Conservation (phyloP, 352 stramenopile genomes). For the Elongisporangium undulatum region DNA sequence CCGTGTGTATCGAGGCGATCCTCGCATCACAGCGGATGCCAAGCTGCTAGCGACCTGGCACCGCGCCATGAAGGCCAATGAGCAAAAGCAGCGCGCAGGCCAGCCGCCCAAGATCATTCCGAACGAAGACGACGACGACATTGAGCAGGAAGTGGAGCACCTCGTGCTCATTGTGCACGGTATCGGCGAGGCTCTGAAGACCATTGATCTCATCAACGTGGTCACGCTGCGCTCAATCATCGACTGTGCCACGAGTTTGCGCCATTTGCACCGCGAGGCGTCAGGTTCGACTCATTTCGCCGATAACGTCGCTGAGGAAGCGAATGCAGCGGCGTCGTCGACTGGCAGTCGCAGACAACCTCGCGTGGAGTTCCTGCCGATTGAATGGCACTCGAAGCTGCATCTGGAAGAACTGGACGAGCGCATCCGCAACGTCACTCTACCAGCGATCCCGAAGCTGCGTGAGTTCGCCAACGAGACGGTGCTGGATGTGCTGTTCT, state of each 20-base stretch:
- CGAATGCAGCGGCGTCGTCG: background rate
- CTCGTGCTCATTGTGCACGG: conserved; percentile 88
- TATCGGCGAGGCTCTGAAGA: conserved; percentile 87
- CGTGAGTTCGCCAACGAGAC: conserved; percentile 92
- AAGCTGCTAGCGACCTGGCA: conserved; percentile 57
- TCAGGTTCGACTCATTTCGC: conserved; percentile 69
- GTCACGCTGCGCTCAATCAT: conserved; percentile 80
- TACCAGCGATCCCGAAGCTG: conserved; percentile 88
- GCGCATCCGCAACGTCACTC: conserved; percentile 68
- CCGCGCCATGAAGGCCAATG: conserved; percentile 30
- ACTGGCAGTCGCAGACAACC: conserved; percentile 10
- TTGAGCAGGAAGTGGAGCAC: conserved; percentile 78
- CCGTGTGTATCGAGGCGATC: conserved; percentile 71
- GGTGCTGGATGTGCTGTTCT: conserved; percentile 90
- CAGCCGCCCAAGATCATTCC: conserved; percentile 16
- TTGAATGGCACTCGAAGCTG: conserved; percentile 87
- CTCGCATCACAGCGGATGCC: conserved; percentile 55
- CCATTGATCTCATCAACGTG: conserved; percentile 82
- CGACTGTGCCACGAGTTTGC: conserved; percentile 67
- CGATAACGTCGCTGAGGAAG: conserved; percentile 5
- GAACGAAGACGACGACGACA: conserved; percentile 57
- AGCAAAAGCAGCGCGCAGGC: conserved; percentile 6
- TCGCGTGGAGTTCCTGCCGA: conserved; percentile 73
- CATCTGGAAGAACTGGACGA: conserved; percentile 69
- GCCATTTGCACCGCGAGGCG: conserved; percentile 60